Evolutionary conservation across 2,329 filamentous ascomycete species (phyloP).

Genomic region (Cladosporium sp.): DNA sequence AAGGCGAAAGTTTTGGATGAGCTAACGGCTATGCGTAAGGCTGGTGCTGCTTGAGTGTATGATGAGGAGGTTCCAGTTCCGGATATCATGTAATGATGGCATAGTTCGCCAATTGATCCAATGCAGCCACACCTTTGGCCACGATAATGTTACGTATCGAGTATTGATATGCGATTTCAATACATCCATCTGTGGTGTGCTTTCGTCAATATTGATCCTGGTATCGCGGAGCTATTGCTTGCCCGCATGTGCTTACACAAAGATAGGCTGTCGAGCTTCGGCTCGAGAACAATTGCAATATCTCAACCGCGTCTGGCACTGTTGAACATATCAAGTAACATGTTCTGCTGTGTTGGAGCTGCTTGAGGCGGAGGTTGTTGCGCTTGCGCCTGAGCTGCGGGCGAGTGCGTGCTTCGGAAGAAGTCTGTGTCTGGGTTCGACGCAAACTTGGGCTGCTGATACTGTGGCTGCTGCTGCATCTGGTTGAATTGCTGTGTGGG

Average conservation of each 20-base stretch:
- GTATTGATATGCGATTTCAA: too few species aligned
- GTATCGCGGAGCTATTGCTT: too few species aligned
- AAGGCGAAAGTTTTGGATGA: constrained; percentile 36
- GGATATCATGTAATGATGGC: too few species aligned
- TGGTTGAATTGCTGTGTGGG: constrained; percentile 6
- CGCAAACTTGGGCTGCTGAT: constrained; percentile 15
- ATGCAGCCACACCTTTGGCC: too few species aligned
- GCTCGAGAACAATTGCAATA: too few species aligned
- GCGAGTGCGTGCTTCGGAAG: constrained; percentile 18
- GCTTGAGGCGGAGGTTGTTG: constrained; percentile 11
- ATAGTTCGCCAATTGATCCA: too few species aligned
- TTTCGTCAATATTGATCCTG: too few species aligned
- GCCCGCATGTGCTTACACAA: too few species aligned
- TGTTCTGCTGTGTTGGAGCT: constrained; percentile 19
- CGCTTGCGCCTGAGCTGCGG: constrained; percentile 8
- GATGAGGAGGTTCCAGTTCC: too few species aligned
- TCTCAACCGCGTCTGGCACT: constrained; percentile 14
- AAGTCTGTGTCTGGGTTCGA: constrained; percentile 25
- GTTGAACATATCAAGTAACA: constrained; percentile 28
- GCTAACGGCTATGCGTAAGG: constrained; percentile 22
- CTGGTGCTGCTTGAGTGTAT: background rate
- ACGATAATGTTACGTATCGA: too few species aligned
- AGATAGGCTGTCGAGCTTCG: too few species aligned
- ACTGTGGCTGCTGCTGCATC: constrained; percentile 6
- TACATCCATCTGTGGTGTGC: too few species aligned